Evolutionary conservation across 2,329 filamentous ascomycete species (phyloP), one percentile per base, ranked within the genome.

Genomic region (Zymoseptoria brevis): DNA sequence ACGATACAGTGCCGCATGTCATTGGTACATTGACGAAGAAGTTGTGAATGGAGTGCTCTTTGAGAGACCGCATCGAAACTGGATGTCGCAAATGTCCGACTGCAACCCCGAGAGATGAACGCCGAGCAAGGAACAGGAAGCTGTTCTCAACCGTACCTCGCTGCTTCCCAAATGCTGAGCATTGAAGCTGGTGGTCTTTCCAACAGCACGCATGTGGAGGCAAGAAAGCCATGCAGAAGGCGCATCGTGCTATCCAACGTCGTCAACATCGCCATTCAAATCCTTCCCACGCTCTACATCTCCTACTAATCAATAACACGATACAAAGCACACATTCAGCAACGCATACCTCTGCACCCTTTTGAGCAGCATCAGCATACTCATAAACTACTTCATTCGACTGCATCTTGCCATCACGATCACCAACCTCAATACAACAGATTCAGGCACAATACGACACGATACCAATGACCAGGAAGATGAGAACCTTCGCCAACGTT

Each of bases 1-100:
- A 71, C 54, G 70, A 72, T 53, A 71, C 68, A 0, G 57, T 74
- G 26, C 72, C 72, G 26, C 72, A 74, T 58, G 63, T 69, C 13
- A 60, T 69, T 48, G 72, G 72, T 8, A 68, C 67, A 11, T 62
- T 74, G 19, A 69, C 66, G 45, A 73, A 73, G 66, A 64, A 62
- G 61, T 8, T 24, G 19, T 45, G 35, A 45, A 16, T 16, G 2
- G 16, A 45, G 4, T 45, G 13, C 13, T 16, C 35, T 2, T 26
- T 26, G 7, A 26, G 24, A 26, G 24, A 26, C 5, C 24, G 4
- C 24, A 26, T 26, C 7, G 24, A 26, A 8, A 26, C 24, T 8
- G 7, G 24, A 29, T 29, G 26, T 8, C 2, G 26, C 8, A 8
- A 29, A 29, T 8, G 7, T 1, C 4, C 26, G 26, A 29, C 26